Conservation (phyloP, 169 alveolate genomes). For the Fabrea salina region DNA sequence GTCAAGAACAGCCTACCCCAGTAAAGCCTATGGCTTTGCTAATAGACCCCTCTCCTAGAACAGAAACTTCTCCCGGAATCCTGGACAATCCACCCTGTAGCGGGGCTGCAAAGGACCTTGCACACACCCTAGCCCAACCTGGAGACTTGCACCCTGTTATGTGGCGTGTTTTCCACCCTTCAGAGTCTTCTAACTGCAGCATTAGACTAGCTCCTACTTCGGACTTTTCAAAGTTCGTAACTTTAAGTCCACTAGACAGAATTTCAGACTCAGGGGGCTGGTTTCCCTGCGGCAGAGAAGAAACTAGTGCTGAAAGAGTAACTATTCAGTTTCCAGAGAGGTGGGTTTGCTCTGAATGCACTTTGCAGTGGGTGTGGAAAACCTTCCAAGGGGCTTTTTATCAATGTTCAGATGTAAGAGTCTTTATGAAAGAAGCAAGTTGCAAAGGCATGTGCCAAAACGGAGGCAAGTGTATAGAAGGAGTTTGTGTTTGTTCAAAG, state of each 20-base stretch:
- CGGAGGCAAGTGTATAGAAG: constrained; percentile 20
- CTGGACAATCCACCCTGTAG: constrained; percentile 21
- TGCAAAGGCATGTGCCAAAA: constrained; percentile 18
- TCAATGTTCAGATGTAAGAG: not conserved
- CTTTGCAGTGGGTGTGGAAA: constrained; percentile 31
- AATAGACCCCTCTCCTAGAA: constrained; percentile 26
- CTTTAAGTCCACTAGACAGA: constrained; percentile 15
- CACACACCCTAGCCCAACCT: constrained; percentile 15
- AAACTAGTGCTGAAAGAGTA: not conserved
- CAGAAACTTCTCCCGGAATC: not conserved
- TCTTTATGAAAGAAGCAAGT: not conserved
- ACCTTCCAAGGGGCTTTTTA: not conserved
- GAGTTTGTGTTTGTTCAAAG: constrained; percentile 17
- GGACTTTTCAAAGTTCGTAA: not conserved
- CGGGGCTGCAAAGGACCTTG: not conserved
- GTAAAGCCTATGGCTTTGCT: constrained; percentile 10
- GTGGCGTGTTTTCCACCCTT: not conserved
- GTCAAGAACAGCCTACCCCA: constrained; percentile 12
- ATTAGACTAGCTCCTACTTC: not conserved
- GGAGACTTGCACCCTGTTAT: constrained; percentile 13
- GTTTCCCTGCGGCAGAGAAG: constrained; percentile 24
- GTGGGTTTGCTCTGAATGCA: not conserved
- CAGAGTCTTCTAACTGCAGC: constrained; percentile 12
- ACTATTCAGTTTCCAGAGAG: not conserved
- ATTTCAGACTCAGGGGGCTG: not conserved